Base-by-base conservation (phyloP, 805 yeast species). In the Candida krabiensis region DNA sequence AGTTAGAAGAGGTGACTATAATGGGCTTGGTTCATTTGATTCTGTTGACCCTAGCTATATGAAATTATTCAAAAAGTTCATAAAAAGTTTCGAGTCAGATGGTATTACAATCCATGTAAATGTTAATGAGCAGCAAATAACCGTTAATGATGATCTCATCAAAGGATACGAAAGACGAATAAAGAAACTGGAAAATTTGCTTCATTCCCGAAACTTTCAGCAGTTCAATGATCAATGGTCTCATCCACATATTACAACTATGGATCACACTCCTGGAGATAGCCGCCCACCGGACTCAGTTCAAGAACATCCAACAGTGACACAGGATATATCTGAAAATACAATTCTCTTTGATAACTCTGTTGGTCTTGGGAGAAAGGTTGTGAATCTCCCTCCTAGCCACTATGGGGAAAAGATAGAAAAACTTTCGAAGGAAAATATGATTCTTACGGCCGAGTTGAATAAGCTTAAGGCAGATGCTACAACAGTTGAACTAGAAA, bases 161-260 rank as follows among this genome's bases (percentile, higher is more conserved):
- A 71, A 71, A 46, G 86, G 86, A 0, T 82, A 88, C 46, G 83
- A 83, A 56, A 61, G 76, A 9, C 67, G 96, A 37, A 86, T 91
- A 28, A 78, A 77, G 44, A 84, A 84, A 49, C 70, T 91, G 36
- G 96, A 89, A 50, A 82, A 77, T 38, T 61, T 88, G 26, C 63
- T 89, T 12, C 93, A 88, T 55, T 87, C 85, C 45, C 83, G 79
- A 37, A 86, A 77, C 46, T 79, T 73, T 52, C 72, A 73, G 31
- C 75, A 78, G 35, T 66, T 79, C 26, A 70, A 69, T 22, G 57
- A 55, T n/a, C 55, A 53, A 33, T 62, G 66, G 65, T 52, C 63
- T 2, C 60, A 54, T 34, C 44, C 18, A 6, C 38, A 28, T 15
- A 33, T 33, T 11, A 31, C 43, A 2, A 26, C 39, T 12, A 28